Percentiles rank a stretch among this genome's conserved stretches.
Evolutionary conservation across 495 filamentous ascomycete species (phyloP).

Genomic region (Ramalina intermedia): DNA sequence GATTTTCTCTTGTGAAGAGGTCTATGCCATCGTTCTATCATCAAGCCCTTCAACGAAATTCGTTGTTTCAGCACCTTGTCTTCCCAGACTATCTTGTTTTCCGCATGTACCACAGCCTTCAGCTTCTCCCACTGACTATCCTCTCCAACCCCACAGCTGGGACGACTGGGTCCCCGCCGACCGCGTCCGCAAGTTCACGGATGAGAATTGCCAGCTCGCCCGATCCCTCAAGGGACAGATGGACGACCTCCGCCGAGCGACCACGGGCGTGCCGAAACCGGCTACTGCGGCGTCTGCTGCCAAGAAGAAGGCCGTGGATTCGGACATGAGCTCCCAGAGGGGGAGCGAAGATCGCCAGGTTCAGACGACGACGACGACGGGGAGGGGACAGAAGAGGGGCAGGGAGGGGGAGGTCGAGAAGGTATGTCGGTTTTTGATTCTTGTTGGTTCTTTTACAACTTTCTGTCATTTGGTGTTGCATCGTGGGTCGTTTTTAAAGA

Average conservation of each 20-base stretch:
- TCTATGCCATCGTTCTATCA: no score
- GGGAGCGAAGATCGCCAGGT: constrained; percentile 65
- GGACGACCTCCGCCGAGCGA: constrained; percentile 17
- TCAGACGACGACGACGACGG: constrained; percentile 47
- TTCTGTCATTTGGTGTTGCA: no score
- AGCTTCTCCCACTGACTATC: background rate
- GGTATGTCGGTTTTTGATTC: constrained; percentile 36
- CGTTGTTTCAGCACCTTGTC: background rate
- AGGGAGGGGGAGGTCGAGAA: constrained; percentile 78
- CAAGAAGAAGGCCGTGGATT: constrained; percentile 52
- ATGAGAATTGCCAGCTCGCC: constrained; percentile 86
- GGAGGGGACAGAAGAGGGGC: constrained; percentile 51
- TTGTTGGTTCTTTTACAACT: no score
- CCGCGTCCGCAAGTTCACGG: constrained; percentile 82
- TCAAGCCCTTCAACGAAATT: background rate
- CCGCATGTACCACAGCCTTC: background rate
- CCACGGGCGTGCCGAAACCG: constrained; percentile 21
- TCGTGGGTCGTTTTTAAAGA: no score
- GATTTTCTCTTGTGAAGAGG: no score
- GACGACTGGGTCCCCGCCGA: constrained; percentile 97
- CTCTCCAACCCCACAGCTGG: constrained; percentile 41
- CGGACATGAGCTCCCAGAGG: constrained; percentile 64
- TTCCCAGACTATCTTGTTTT: background rate
- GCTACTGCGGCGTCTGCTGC: constrained; percentile 25
- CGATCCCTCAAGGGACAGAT: constrained; percentile 45